phyloP scores from a whole-genome alignment of 192 early-diverging fungal species.

The Phlyctochytrium planicorne region DNA sequence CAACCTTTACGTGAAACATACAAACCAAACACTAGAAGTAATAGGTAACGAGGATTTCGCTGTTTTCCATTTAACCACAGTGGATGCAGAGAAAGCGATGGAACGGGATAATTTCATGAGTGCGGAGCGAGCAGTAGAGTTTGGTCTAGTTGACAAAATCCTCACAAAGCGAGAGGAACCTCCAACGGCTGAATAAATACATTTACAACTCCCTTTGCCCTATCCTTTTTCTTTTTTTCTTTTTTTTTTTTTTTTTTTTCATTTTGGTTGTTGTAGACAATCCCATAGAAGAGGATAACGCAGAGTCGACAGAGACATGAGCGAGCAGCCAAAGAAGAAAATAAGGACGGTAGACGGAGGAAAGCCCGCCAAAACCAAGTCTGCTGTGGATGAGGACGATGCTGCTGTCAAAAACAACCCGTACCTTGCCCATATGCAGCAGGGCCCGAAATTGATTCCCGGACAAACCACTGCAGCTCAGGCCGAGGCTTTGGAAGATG shows the following conservation, averaged over 20 bases:
- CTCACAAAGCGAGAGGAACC: conserved; percentile 60
- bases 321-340: too few species aligned
- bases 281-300: too few species aligned
- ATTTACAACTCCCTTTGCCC: too few species aligned
- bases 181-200: too few species aligned
- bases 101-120: conserved; percentile 96
- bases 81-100: conserved; percentile 71
- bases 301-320: too few species aligned
- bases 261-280: too few species aligned
- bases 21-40: conserved; percentile 72
- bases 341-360: too few species aligned
- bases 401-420: conserved; percentile 29
- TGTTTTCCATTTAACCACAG: conserved; percentile 14
- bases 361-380: too few species aligned
- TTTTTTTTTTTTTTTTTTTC: too few species aligned
- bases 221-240: too few species aligned
- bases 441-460: conserved; percentile 47
- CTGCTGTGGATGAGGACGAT: too few species aligned
- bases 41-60: too few species aligned
- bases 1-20: conserved; percentile 83
- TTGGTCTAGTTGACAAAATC: conserved; percentile 91
- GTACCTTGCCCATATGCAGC: conserved; percentile 38
- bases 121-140: conserved; percentile 81
- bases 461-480: conserved; percentile 83
- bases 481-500: conserved; percentile 77